A percentile compares a stretch with the other conserved stretches of the same genome.
Conservation (phyloP, 306 rosid species). For the Prinsepia uniflora region DNA sequence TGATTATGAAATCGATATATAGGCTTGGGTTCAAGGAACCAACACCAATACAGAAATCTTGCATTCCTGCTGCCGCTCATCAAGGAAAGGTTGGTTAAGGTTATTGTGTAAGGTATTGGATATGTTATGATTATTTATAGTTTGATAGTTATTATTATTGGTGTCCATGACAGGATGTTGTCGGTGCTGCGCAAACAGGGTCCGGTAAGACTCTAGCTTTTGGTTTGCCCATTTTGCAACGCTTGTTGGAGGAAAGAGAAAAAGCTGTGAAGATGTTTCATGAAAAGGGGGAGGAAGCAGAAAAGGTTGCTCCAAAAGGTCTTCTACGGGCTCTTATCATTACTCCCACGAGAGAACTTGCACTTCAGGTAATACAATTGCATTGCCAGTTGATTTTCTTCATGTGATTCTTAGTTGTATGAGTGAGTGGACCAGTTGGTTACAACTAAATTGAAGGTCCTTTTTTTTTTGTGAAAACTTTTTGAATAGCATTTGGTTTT, state of each 20-base stretch:
- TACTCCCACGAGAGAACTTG: slow-evolving; percentile 95
- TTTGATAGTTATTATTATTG: slow-evolving; percentile 22
- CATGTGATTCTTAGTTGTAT: slow-evolving; percentile 17
- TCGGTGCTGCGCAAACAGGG: slow-evolving; percentile 98
- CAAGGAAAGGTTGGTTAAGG: slow-evolving; percentile 79
- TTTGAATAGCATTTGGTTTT: not conserved
- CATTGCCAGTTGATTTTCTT: slow-evolving; percentile 22
- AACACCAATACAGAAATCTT: slow-evolving; percentile 85
- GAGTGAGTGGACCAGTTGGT: not conserved
- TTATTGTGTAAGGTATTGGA: slow-evolving; percentile 24
- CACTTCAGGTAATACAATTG: slow-evolving; percentile 68
- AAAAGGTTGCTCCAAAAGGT: slow-evolving; percentile 45
- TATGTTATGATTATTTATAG: not conserved
- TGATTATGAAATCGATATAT: slow-evolving; percentile 69
- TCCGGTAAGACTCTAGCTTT: slow-evolving; percentile 96
- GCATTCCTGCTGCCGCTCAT: slow-evolving; percentile 95
- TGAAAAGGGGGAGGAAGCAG: slow-evolving; percentile 47
- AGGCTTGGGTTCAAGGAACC: slow-evolving; percentile 91
- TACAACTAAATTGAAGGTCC: not conserved
- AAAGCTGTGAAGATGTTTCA: slow-evolving; percentile 47
- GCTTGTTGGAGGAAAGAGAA: slow-evolving; percentile 81
- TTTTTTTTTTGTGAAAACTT: not conserved
- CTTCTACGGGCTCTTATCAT: slow-evolving; percentile 78
- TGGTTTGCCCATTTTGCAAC: slow-evolving; percentile 98
- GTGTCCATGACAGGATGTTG: slow-evolving; percentile 65